phyloP scores from a whole-genome alignment of 2,329 filamentous ascomycete genomes.

The Botrytis paeoniae region DNA sequence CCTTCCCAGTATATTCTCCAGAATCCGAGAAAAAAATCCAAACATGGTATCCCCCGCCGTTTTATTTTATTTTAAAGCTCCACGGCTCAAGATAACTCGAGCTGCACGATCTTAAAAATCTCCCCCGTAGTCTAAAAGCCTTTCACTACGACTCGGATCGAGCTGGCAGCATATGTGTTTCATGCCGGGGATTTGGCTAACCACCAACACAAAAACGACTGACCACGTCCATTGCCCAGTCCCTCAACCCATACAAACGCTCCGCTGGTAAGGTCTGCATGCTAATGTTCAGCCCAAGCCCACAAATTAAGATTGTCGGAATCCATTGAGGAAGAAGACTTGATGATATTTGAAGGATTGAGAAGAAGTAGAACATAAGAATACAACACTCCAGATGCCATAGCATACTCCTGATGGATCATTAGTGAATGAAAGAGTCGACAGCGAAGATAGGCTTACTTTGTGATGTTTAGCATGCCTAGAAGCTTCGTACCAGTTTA shows the following conservation, averaged over 20 bases:
- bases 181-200: too few species aligned
- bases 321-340: neutral
- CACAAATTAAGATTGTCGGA: neutral
- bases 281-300: neutral
- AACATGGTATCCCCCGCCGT: too few species aligned
- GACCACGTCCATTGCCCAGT: neutral
- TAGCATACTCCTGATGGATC: neutral
- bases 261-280: neutral
- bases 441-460: neutral
- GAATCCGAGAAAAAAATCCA: too few species aligned
- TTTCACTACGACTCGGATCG: too few species aligned
- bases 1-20: too few species aligned
- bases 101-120: too few species aligned
- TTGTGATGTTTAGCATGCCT: neutral
- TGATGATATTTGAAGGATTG: neutral
- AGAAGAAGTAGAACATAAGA: neutral
- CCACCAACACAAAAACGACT: too few species aligned
- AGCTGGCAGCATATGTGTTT: too few species aligned
- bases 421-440: neutral
- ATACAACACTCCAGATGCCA: neutral
- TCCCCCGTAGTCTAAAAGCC: too few species aligned
- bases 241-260: neutral
- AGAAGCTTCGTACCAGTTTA: too few species aligned
- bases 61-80: too few species aligned
- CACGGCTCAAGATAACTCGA: too few species aligned